Evolutionary conservation across 2,329 filamentous ascomycete genomes (phyloP).

Genomic region (Botrytis galanthina): DNA sequence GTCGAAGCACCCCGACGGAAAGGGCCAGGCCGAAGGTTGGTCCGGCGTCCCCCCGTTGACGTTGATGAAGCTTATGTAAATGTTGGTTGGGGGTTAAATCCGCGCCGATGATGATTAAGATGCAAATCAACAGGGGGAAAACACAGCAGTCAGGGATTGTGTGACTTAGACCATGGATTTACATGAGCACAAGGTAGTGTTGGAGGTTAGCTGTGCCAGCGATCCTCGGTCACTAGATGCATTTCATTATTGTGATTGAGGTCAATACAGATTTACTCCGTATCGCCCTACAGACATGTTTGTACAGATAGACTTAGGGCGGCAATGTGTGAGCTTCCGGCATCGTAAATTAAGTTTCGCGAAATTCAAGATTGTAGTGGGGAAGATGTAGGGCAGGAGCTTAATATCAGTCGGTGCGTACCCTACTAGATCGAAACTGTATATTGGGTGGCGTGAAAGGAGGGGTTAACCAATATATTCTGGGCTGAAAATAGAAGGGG

Average conservation of each 20-base stretch:
- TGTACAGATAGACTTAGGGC: neutral
- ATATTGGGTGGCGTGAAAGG: neutral
- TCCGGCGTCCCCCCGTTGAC: neutral
- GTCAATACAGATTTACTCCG: neutral
- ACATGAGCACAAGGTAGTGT: neutral
- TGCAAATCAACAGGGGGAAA: neutral
- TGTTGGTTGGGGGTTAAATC: neutral
- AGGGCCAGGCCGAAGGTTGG: neutral
- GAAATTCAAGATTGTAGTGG: neutral
- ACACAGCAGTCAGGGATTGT: neutral
- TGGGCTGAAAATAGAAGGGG: neutral
- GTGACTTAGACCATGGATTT: neutral
- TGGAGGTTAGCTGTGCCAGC: neutral
- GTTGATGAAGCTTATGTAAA: constrained; percentile 3
- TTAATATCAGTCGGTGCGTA: neutral
- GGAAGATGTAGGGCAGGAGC: neutral
- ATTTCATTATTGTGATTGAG: neutral
- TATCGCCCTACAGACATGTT: neutral
- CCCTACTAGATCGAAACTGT: neutral
- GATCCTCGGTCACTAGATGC: neutral
- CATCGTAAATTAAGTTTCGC: neutral
- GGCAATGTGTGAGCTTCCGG: neutral
- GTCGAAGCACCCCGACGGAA: constrained; percentile 3
- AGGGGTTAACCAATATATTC: neutral
- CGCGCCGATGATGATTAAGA: neutral